Conservation (phyloP, 345 rosid genomes). For the Ceriops decandra region DNA sequence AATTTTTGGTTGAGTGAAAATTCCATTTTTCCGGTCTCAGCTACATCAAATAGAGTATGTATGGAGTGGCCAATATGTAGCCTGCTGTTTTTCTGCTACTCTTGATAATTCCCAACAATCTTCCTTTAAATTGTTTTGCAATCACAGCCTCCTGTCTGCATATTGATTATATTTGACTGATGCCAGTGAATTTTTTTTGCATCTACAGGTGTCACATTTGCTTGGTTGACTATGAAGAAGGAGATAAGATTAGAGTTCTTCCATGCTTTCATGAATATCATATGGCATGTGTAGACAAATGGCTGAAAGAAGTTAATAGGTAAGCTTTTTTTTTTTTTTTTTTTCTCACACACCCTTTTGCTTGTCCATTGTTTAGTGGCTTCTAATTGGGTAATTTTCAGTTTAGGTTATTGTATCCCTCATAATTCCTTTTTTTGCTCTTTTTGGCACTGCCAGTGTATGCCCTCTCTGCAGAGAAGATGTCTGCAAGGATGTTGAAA, state of each 20-base stretch:
- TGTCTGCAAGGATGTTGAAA: conserved; percentile 23
- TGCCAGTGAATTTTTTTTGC: neutral
- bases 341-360: neutral
- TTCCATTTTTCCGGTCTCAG: too few relatives aligned
- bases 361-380: neutral
- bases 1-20: too few relatives aligned
- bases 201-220: conserved; percentile 27
- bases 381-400: neutral
- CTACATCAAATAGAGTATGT: too few relatives aligned
- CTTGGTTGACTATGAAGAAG: conserved; percentile 27
- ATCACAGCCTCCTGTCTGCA: neutral
- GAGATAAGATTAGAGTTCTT: conserved; percentile 24
- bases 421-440: neutral
- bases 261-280: conserved; percentile 30
- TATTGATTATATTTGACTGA: neutral
- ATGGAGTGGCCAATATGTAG: neutral
- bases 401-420: neutral
- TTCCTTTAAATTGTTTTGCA: neutral
- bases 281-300: conserved; percentile 24
- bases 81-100: neutral
- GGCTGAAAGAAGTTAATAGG: conserved; percentile 29
- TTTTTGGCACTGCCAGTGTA: conserved; percentile 13
- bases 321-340: neutral
- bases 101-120: neutral
- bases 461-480: conserved; percentile 30